Percentiles rank a stretch among this genome's conserved stretches.
These are phyloP conservation scores for Aspergillus brasiliensis DNA, from an alignment of 2,329 filamentous ascomycete genomes.

Conservation along the genomic window DNA sequence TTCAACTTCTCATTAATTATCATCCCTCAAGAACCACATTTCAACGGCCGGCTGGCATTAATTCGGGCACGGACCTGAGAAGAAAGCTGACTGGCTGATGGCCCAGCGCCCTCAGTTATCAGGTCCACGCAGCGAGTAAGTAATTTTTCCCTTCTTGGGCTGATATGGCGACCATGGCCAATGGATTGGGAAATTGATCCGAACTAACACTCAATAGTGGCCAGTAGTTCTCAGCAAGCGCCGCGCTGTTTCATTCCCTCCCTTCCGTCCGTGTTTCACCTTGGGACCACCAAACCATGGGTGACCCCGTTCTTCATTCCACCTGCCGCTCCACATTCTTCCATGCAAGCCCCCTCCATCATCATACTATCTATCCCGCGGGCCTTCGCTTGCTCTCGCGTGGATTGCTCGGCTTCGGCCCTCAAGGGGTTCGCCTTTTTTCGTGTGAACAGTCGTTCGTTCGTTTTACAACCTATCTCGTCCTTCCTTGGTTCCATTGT, in stretches of 20 bases:
- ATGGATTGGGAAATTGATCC: slow-evolving; percentile 2
- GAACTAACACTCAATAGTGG: not conserved
- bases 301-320: not conserved
- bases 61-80: no score
- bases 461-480: not conserved
- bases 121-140: not conserved
- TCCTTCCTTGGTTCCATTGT: not conserved
- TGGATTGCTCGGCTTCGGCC: not conserved
- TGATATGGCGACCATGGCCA: not conserved
- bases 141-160: not conserved
- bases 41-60: no score
- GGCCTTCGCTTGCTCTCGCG: not conserved
- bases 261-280: not conserved
- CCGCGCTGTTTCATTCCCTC: not conserved
- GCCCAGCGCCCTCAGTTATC: not conserved
- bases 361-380: not conserved
- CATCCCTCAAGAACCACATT: no score
- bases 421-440: no score
- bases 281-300: not conserved
- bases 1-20: no score
- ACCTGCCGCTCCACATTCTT: not conserved
- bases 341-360: not conserved
- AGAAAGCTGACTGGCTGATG: not conserved
- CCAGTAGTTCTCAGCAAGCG: slow-evolving; percentile 1
- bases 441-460: not conserved